A percentile compares a stretch with the other conserved stretches of the same genome.
Evolutionary conservation across 768 basidiomycete species (phyloP).

Genomic region (Amanita subjunquillea): DNA sequence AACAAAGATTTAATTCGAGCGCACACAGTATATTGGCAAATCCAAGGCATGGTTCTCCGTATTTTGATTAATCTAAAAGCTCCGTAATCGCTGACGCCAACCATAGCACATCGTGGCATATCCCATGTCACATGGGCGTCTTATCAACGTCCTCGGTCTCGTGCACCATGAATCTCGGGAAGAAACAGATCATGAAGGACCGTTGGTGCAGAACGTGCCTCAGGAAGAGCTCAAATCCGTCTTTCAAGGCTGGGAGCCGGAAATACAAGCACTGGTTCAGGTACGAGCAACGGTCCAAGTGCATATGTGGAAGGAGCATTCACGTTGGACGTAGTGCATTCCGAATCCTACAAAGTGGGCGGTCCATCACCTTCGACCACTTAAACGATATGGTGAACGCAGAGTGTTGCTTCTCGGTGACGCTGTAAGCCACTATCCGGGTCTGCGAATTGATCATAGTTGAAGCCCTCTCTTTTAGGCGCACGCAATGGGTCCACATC

Average conservation of each 20-base stretch:
- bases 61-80: not conserved
- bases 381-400: slow-evolving; percentile 10
- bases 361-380: slow-evolving; percentile 12
- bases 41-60: slow-evolving; percentile 14
- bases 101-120: slow-evolving; percentile 39
- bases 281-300: slow-evolving; percentile 7
- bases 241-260: slow-evolving; percentile 2
- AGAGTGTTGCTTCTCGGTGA: slow-evolving; percentile 14
- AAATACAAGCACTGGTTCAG: slow-evolving; percentile 7
- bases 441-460: not conserved
- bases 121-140: slow-evolving; percentile 35
- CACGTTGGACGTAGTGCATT: slow-evolving; percentile 8
- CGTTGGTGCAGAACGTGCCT: not conserved
- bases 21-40: slow-evolving; percentile 20
- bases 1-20: not conserved
- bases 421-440: slow-evolving; percentile 10
- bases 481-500: slow-evolving; percentile 44
- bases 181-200: slow-evolving; percentile 1
- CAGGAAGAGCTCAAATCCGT: not conserved
- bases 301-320: not conserved
- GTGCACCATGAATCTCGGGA: slow-evolving; percentile 1
- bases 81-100: not conserved
- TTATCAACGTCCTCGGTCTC: slow-evolving; percentile 41
- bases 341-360: slow-evolving; percentile 12
- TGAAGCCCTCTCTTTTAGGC: slow-evolving; percentile 22